These are phyloP conservation scores for Malbranchea zuffiana DNA, from an alignment of 2,329 filamentous ascomycete genomes.

Conservation along the genomic window DNA sequence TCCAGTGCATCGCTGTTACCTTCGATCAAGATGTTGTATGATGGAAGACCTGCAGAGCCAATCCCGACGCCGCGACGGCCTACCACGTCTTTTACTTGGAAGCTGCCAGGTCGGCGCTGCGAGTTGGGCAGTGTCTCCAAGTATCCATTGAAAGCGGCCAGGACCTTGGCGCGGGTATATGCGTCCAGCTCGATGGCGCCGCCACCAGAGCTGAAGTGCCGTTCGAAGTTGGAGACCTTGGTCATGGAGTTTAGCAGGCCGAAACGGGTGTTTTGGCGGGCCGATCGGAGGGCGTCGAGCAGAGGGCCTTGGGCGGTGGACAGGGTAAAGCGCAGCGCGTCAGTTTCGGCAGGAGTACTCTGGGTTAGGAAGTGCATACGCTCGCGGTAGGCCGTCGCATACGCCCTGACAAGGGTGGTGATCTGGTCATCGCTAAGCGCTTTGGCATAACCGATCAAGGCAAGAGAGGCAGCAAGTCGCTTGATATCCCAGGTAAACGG, in stretches of 20 bases:
- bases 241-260: conserved; percentile 12
- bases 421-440: conserved; percentile 17
- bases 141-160: conserved; percentile 12
- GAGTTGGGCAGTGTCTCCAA: conserved; percentile 11
- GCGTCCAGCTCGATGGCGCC: conserved; percentile 12
- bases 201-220: conserved; percentile 12
- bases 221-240: conserved; percentile 14
- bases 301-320: conserved; percentile 16
- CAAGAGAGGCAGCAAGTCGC: conserved; percentile 16
- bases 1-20: conserved; percentile 16
- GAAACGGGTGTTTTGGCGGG: conserved; percentile 13
- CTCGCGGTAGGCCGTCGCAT: conserved; percentile 16
- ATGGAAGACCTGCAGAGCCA: conserved; percentile 15
- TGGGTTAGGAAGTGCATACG: conserved; percentile 13
- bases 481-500: conserved; percentile 17
- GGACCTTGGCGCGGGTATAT: conserved; percentile 11
- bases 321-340: conserved; percentile 12
- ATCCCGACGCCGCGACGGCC: conserved; percentile 16
- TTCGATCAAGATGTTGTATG: conserved; percentile 16
- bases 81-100: conserved; percentile 14
- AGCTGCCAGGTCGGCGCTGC: neutral
- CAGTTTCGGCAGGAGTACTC: neutral
- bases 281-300: conserved; percentile 13
- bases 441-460: conserved; percentile 16
- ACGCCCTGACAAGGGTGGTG: conserved; percentile 12